Evolutionary conservation across 1,139 yeast genomes (phyloP), one percentile per base, ranked within the genome.

Genomic region (Geotrichum klebahnii): DNA sequence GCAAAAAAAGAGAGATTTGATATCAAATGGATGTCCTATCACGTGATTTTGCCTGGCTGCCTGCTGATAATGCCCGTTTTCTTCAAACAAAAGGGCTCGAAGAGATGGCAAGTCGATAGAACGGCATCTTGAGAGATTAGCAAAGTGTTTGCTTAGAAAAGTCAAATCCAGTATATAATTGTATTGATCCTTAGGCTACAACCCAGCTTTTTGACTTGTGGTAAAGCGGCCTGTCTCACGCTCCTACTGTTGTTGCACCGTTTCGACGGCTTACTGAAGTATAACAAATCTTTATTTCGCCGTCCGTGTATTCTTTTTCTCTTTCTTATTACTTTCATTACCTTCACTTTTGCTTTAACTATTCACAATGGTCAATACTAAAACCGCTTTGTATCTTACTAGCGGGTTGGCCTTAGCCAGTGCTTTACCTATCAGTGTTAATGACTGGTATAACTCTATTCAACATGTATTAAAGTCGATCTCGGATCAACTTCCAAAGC

Each of bases 381-480:
- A 16, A 12, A 34, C 33, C 17, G 12, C 28, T 16, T 8, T 39
- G 16, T 20, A 26, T 2, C 33, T 28, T 12, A 26, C 32, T 9
- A 14, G 34, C 22, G 17, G 42, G 17, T 16, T 39, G 23, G 19
- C 26, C 2, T 12, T 29, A 12, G 28, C 36, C 19, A 5, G 17
- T 5, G 36, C 36, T 3, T 3, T 40, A 2, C 23, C 31, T 19
- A 17, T 40, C 24, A n/a, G 41, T 22, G 3, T 26, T 4, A 23
- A 23, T 31, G 44, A 14, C 16, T 17, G 16, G 16, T 40, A 29
- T 12, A 17, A 31, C 19, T 31, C 44, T 5, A 40, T 40, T 19
- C 44, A 40, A 19, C 35, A 40, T 16, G 44, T 29, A 3, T 9
- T 40, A 22, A 28, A 20, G n/a, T 20, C 44, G 3, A 14, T 40